phyloP scores from a whole-genome alignment of 2,329 filamentous ascomycete genomes.

The Purpureocillium takamizusanense region DNA sequence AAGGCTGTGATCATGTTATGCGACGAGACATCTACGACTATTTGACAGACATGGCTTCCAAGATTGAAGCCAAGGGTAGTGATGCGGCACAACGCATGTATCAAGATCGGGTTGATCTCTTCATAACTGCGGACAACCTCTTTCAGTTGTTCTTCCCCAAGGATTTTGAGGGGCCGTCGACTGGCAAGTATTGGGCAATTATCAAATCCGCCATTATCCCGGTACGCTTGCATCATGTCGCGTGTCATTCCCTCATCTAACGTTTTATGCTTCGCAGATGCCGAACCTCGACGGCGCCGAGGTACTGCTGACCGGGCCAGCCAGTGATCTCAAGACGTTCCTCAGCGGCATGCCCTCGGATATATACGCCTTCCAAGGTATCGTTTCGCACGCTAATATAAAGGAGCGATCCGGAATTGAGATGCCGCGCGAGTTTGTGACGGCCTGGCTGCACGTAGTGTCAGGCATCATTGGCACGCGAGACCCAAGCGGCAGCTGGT shows the following conservation, averaged over 20 bases:
- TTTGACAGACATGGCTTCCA: conserved; percentile 12
- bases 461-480: conserved; percentile 23
- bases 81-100: conserved; percentile 16
- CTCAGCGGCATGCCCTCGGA: conserved; percentile 15
- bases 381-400: conserved; percentile 16
- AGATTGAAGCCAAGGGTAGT: conserved; percentile 13
- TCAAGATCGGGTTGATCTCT: conserved; percentile 26
- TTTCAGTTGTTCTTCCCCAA: conserved; percentile 34
- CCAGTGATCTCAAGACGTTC: conserved; percentile 2
- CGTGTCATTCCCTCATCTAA: too few relatives aligned
- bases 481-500: conserved; percentile 13
- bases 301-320: conserved; percentile 1
- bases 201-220: conserved; percentile 17
- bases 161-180: conserved; percentile 24
- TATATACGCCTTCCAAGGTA: conserved; percentile 18
- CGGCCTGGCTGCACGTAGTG: conserved; percentile 32
- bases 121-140: conserved; percentile 29
- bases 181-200: conserved; percentile 35
- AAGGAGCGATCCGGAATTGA: conserved; percentile 18
- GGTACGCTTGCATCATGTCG: too few relatives aligned
- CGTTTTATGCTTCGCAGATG: conserved; percentile 3
- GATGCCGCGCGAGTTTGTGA: conserved; percentile 25
- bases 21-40: conserved; percentile 13
- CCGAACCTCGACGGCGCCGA: conserved; percentile 5
- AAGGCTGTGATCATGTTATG: conserved; percentile 12